Base-by-base conservation (phyloP, 2,329 filamentous ascomycete species). In the Ramularia collo-cygni region DNA sequence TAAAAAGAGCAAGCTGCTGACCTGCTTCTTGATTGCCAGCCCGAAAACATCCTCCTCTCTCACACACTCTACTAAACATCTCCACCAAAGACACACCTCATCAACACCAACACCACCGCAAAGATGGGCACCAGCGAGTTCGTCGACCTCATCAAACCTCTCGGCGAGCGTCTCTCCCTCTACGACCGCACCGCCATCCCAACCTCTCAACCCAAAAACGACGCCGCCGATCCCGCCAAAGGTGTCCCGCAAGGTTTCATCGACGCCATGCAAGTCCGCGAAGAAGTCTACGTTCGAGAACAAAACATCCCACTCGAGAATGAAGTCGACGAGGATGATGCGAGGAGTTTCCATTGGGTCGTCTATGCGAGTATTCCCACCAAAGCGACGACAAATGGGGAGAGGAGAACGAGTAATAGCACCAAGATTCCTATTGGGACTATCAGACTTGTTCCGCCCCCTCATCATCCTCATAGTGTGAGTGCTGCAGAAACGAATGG, bases 291-390 rank as follows among this genome's bases (percentile, higher is more conserved):
- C 50, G 66, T 76, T 27, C 63, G 72, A 42, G 76, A 79, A 56
- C 77, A 80, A 48, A 61, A 66, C 15, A 69, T 76, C 18, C 64
- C 69, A 0, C 62, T 78, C 1, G 77, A 83, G 27, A 76, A 79
- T 49, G 89, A 96, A 62, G 74, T 86, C 50, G 90, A 95, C 66
- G 66, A 72, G 1, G 87, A 95, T 59, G 90, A 96, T 61, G 51
- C 73, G 1, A 76, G 85, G 26, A 81, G 79, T 51, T 90, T 81
- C 65, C 88, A 95, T 63, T 95, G 86, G 84, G 81, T 95, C 19
- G 70, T 81, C n/a, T 95, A 94, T 63, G 77, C 78, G 34, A 79
- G 73, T 12, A 71, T 83, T 12, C 58, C 64, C 2, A 55, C 58
- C 8, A 59, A 63, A 35, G 47, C 46, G 18, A 37, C n/a, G 66